phyloP scores from a whole-genome alignment of 345 rosid genomes.

The Citrus cavaleriei region DNA sequence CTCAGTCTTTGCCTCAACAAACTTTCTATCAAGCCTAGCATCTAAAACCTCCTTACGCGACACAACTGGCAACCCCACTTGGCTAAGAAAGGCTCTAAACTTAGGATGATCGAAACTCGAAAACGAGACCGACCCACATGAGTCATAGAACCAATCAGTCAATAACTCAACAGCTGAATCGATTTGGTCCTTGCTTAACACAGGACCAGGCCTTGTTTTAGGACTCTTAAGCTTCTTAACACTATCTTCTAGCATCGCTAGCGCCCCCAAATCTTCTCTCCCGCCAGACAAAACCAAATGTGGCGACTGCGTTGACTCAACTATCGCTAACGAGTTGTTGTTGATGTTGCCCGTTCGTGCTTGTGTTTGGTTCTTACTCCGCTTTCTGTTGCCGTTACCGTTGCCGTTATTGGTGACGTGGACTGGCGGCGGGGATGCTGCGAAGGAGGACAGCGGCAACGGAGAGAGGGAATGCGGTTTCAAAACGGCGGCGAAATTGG shows the following conservation, averaged over 20 bases:
- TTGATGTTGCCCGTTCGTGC: no score
- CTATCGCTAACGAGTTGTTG: conserved; percentile 35
- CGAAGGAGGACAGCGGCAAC: conserved; percentile 41
- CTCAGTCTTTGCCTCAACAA: conserved; percentile 37
- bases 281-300: conserved; percentile 54
- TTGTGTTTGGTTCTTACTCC: conserved; percentile 21
- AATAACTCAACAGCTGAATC: conserved; percentile 45
- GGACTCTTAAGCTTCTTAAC: conserved; percentile 58
- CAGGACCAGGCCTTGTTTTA: conserved; percentile 43
- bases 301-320: conserved; percentile 41
- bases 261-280: conserved; percentile 46
- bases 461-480: conserved; percentile 36
- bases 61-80: conserved; percentile 48
- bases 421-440: conserved; percentile 30
- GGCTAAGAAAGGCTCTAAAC: conserved; percentile 48
- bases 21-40: conserved; percentile 38
- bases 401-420: conserved; percentile 1
- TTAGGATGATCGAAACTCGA: conserved; percentile 53
- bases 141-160: conserved; percentile 53
- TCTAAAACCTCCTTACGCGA: conserved; percentile 40
- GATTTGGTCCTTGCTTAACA: conserved; percentile 43
- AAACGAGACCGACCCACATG: conserved; percentile 48
- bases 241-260: conserved; percentile 57
- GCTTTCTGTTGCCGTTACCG: conserved; percentile 36
- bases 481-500: conserved; percentile 35